These are phyloP conservation scores for Beauveria sp. DNA, from an alignment of 2,329 filamentous ascomycete species.

Conservation along the genomic window DNA sequence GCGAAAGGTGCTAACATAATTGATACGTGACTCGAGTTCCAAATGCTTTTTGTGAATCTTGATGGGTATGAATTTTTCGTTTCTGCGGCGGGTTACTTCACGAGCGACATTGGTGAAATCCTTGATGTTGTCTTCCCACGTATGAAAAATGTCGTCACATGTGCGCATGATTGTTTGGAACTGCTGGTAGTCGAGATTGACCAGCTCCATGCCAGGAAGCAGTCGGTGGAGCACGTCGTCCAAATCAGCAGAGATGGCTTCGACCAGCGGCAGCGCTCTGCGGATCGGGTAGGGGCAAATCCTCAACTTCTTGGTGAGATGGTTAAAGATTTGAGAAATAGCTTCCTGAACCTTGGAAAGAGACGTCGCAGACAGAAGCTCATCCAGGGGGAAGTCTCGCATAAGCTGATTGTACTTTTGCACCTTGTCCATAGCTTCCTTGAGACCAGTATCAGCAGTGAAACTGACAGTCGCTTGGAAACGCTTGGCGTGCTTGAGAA, in stretches of 20 bases:
- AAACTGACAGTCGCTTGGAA: constrained; percentile 98
- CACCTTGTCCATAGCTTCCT: constrained; percentile 91
- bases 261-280: constrained; percentile 85
- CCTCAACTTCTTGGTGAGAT: constrained; percentile 96
- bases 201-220: constrained; percentile 76
- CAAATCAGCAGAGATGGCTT: constrained; percentile 90
- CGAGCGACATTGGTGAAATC: constrained; percentile 97
- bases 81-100: constrained; percentile 85
- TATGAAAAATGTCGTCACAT: constrained; percentile 77
- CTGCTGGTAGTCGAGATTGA: constrained; percentile 86
- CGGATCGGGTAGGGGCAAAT: constrained; percentile 93
- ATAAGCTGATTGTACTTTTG: constrained; percentile 99
- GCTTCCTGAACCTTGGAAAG: constrained; percentile 84
- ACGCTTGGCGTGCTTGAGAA: constrained; percentile 92
- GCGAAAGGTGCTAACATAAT: constrained; percentile 90
- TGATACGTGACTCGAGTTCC: constrained; percentile 81
- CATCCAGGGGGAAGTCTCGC: constrained; percentile 94
- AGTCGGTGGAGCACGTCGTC: constrained; percentile 79
- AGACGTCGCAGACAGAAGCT: constrained; percentile 85
- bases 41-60: constrained; percentile 85
- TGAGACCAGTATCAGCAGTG: constrained; percentile 87
- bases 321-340: constrained; percentile 79
- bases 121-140: constrained; percentile 94
- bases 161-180: constrained; percentile 80
- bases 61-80: constrained; percentile 98